Evolutionary conservation across 331 rosid species (phyloP), one percentile per base, ranked within the genome.

Genomic region (Dryas integrifolia): DNA sequence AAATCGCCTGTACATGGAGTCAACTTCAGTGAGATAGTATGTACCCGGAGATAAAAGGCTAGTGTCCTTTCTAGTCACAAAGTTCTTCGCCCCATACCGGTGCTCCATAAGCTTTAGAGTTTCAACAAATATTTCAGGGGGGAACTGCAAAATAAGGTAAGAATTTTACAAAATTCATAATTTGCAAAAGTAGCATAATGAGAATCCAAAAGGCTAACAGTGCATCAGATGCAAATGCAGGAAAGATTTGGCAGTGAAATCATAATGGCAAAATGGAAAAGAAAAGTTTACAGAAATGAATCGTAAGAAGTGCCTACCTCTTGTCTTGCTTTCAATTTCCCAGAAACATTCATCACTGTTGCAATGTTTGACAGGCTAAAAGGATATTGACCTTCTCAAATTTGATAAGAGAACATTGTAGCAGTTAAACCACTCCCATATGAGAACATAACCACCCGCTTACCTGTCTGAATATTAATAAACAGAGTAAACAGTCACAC

Each of bases 11-110:
- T 95, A 95, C 85, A 79, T 80, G 70, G 92, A 80, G 72, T 95
- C 99, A 3, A 95, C 99, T 82, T 95, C 92, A 0, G 99, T 95
- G 69, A 95, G 99, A 81, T 95, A 95, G 92, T 82, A 95, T 30
- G 98, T 90, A 80, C 98, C 99, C 44, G 92, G 80, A 55, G 85
- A 30, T 74, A 95, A 82, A 72, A 88, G 92, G 86, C 88, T 84
- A 60, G 6, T 60, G 77, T 95, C 99, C 86, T 88, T 85, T 88
- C 88, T 92, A 39, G 99, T 95, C 76, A 84, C 92, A 64, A 84
- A 92, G 79, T 92, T 98, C 81, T 95, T 95, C 26, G 74, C 97
- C 62, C 99, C 99, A 73, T 95, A 92, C 76, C 97, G 80, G 74
- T 90, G 97, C 82, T 95, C 99, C 98, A 92, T 92, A 58, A 95